Evolutionary conservation across 2,329 filamentous ascomycete species (phyloP).

Genomic region (Cercospora sp.): DNA sequence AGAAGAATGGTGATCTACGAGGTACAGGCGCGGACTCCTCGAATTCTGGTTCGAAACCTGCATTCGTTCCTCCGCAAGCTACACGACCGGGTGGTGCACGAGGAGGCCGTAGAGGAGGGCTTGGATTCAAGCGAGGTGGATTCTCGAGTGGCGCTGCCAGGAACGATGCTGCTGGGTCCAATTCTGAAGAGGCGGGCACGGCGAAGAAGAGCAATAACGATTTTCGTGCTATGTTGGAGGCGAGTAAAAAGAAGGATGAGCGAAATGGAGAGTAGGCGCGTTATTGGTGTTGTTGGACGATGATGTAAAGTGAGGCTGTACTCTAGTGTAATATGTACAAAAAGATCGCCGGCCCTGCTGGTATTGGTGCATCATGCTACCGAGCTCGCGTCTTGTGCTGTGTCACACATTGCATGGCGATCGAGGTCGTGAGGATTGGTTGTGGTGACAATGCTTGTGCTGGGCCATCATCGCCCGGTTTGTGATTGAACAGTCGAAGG

Average conservation of each 20-base stretch:
- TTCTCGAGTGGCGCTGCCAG: constrained; percentile 28
- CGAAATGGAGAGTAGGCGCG: constrained; percentile 25
- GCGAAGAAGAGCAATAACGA: constrained; percentile 58
- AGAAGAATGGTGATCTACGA: constrained; percentile 29
- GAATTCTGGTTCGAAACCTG: constrained; percentile 21
- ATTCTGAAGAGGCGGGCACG: constrained; percentile 31
- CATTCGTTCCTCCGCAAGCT: constrained; percentile 35
- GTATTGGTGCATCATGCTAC: not conserved
- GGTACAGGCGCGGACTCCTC: constrained; percentile 36
- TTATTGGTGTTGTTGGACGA: not conserved
- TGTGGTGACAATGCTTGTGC: not conserved
- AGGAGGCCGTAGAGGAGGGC: constrained; percentile 49
- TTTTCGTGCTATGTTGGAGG: constrained; percentile 57
- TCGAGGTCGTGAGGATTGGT: not conserved
- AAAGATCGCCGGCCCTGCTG: not conserved
- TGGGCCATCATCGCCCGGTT: not conserved
- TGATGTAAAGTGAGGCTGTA: not conserved
- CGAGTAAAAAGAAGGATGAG: constrained; percentile 37
- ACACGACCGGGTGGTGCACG: constrained; percentile 49
- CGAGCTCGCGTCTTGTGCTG: not conserved
- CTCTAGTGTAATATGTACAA: constrained; percentile 11
- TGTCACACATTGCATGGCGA: not conserved
- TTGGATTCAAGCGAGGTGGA: constrained; percentile 51
- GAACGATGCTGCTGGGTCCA: constrained; percentile 30
- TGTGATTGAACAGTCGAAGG: not conserved